Conservation (phyloP, 805 yeast genomes). For the Lipomyces sp. region DNA sequence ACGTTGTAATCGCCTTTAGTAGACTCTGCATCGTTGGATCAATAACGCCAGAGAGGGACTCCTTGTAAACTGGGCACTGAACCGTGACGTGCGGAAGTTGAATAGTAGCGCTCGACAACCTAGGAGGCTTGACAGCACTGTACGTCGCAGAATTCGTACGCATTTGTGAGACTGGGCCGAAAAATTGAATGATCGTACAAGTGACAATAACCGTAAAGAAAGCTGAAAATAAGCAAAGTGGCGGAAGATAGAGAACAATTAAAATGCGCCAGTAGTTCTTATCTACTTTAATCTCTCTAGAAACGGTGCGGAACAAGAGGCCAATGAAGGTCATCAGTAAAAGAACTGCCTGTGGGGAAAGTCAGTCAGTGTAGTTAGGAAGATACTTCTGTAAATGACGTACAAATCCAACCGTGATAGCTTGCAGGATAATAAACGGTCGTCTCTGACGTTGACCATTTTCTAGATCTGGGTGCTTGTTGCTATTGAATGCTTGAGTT, state of each 20-base stretch:
- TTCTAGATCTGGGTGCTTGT: slow-evolving; percentile 14
- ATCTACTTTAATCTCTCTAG: slow-evolving; percentile 15
- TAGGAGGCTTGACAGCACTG: slow-evolving; percentile 14
- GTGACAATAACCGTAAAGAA: slow-evolving; percentile 15
- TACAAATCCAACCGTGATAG: slow-evolving; percentile 27
- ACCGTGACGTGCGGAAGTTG: slow-evolving; percentile 20
- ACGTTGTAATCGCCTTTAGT: slow-evolving; percentile 15
- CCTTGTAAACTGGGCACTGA: slow-evolving; percentile 27
- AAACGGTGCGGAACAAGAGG: slow-evolving; percentile 8
- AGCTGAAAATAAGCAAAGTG: background rate
- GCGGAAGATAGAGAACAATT: slow-evolving; percentile 11
- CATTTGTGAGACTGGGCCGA: slow-evolving; percentile 22
- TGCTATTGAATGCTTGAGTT: background rate
- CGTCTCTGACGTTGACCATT: slow-evolving; percentile 7
- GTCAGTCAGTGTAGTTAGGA: background rate
- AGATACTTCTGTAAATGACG: background rate
- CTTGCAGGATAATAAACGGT: slow-evolving; percentile 18
- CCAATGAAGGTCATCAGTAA: slow-evolving; percentile 9
- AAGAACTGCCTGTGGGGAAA: slow-evolving; percentile 1
- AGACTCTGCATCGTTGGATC: slow-evolving; percentile 26
- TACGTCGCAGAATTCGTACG: slow-evolving; percentile 13
- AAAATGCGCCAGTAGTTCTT: slow-evolving; percentile 10
- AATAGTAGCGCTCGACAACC: background rate
- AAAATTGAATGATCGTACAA: slow-evolving; percentile 5
- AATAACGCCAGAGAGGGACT: slow-evolving; percentile 21